Evolutionary conservation across 2,329 filamentous ascomycete species (phyloP).

Genomic region (Endoconidiophora polonica): DNA sequence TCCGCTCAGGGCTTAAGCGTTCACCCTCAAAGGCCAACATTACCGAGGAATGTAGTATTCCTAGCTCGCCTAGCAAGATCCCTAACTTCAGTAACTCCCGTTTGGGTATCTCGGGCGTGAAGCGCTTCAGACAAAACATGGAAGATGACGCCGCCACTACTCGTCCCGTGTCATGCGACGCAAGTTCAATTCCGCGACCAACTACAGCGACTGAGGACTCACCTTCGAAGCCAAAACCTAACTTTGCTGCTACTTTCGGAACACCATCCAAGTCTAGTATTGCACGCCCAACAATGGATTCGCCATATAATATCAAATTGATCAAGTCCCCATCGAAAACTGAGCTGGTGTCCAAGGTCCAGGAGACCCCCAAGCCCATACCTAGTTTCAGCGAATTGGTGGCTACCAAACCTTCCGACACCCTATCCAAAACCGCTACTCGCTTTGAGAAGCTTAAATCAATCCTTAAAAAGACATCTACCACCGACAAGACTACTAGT

Average conservation of each 20-base stretch:
- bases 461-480: slow-evolving; percentile 31
- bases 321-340: slow-evolving; percentile 33
- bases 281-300: slow-evolving; percentile 58
- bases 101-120: slow-evolving; percentile 32
- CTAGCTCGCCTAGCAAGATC: slow-evolving; percentile 12
- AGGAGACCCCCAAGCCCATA: background rate
- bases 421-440: slow-evolving; percentile 20
- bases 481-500: slow-evolving; percentile 26
- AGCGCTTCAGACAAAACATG: slow-evolving; percentile 52
- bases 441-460: slow-evolving; percentile 41
- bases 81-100: slow-evolving; percentile 6
- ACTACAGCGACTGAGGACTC: slow-evolving; percentile 22
- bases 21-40: slow-evolving; percentile 21
- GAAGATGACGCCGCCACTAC: slow-evolving; percentile 53
- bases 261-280: slow-evolving; percentile 37
- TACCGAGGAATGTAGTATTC: slow-evolving; percentile 16
- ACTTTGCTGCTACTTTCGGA: slow-evolving; percentile 11
- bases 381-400: background rate
- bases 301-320: slow-evolving; percentile 17
- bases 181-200: slow-evolving; percentile 31
- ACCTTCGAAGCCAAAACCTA: slow-evolving; percentile 5
- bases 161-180: slow-evolving; percentile 40
- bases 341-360: slow-evolving; percentile 10
- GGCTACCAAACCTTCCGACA: slow-evolving; percentile 18
- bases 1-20: slow-evolving; percentile 18